phyloP scores from a whole-genome alignment of 305 asterid species.

The Fraxinus ornus region DNA sequence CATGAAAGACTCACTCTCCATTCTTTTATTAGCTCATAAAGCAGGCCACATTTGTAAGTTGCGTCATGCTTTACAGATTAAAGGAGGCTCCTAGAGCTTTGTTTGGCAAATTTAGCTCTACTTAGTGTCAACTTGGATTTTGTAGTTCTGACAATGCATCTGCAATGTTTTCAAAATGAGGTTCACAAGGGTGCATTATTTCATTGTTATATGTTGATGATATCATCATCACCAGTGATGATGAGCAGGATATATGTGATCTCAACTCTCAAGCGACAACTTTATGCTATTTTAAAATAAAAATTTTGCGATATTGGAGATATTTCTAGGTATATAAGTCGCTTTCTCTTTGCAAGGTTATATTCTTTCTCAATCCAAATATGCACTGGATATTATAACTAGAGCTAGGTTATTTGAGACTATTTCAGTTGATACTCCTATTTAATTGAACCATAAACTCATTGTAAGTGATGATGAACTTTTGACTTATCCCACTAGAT shows the following conservation, averaged over 20 bases:
- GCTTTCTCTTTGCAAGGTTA: not conserved
- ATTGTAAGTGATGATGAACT: not conserved
- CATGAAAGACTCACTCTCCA: not conserved
- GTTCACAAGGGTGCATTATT: not conserved
- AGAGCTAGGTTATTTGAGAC: not conserved
- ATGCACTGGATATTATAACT: not conserved
- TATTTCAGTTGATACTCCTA: not conserved
- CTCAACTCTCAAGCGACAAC: not conserved
- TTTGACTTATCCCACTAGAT: not conserved
- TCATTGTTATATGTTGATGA: not conserved
- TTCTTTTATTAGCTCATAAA: not conserved
- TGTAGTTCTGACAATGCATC: not conserved
- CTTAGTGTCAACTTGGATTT: not conserved
- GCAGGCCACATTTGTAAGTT: not conserved
- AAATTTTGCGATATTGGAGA: not conserved
- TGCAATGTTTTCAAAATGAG: not conserved
- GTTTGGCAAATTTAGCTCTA: not conserved
- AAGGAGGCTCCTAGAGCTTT: not conserved
- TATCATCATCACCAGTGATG: not conserved
- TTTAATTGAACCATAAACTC: not conserved
- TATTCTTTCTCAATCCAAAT: not conserved
- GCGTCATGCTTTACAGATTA: not conserved
- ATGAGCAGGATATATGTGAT: not conserved
- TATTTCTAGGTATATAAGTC: not conserved
- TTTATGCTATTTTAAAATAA: not conserved